Conservation (phyloP, 306 rosid genomes). For the Acacia crassicarpa region DNA sequence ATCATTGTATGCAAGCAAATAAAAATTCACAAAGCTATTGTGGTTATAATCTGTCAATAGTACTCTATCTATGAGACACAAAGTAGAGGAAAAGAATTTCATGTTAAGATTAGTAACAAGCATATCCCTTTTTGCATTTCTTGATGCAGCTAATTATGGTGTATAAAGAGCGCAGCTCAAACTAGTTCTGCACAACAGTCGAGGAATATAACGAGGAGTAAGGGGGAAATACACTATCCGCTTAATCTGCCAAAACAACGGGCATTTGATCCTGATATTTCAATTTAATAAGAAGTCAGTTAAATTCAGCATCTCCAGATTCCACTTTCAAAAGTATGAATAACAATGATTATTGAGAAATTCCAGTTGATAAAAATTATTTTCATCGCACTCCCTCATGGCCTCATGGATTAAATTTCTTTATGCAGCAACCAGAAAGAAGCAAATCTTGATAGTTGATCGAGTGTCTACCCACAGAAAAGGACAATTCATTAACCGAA, state of each 20-base stretch:
- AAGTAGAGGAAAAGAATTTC: not conserved
- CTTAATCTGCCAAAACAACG: not conserved
- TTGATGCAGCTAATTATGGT: not conserved
- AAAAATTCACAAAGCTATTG: not conserved
- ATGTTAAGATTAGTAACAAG: not conserved
- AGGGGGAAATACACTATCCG: not conserved
- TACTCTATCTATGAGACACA: not conserved
- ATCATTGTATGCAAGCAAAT: not conserved
- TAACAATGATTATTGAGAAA: not conserved
- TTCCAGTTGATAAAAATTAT: not conserved
- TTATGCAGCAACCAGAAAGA: not conserved
- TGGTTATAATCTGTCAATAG: not conserved
- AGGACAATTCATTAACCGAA: not conserved
- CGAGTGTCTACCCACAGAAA: not conserved
- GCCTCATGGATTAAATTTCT: not conserved
- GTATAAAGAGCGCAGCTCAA: not conserved
- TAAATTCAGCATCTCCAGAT: not conserved
- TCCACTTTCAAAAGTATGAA: not conserved
- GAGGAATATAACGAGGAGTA: not conserved
- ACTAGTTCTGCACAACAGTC: not conserved
- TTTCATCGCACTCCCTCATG: not conserved
- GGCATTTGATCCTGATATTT: not conserved
- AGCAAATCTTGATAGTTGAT: not conserved
- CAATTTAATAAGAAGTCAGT: not conserved
- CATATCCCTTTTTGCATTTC: not conserved